A percentile compares a stretch with the other conserved stretches of the same genome.
Conservation (phyloP, 345 rosid species). For the Pseudoturritis turrita region DNA sequence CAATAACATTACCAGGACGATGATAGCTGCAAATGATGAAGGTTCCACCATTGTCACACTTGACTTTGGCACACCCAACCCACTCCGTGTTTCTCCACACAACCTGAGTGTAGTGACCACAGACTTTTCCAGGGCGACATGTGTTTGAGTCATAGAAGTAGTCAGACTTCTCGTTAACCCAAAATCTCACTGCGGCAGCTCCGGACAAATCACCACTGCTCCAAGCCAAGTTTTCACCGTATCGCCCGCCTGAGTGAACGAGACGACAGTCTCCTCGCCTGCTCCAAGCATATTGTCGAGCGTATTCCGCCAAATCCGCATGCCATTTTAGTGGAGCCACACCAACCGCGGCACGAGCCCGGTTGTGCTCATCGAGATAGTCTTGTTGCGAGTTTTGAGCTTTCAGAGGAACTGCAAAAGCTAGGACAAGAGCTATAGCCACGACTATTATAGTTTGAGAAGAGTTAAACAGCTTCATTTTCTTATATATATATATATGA, state of each 20-base stretch:
- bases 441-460: neutral
- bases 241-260: constrained; percentile 27
- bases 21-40: constrained; percentile 53
- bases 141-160: neutral
- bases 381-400: constrained; percentile 27
- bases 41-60: constrained; percentile 48
- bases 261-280: constrained; percentile 28
- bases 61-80: constrained; percentile 62
- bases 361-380: constrained; percentile 20
- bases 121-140: neutral
- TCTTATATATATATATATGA: neutral
- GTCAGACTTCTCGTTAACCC: constrained; percentile 25
- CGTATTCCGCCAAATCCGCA: constrained; percentile 25
- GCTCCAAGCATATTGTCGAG: constrained; percentile 19
- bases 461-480: constrained; percentile 15
- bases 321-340: constrained; percentile 40
- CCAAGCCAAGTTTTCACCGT: constrained; percentile 39
- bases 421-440: constrained; percentile 2
- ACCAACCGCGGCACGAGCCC: constrained; percentile 10
- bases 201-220: constrained; percentile 22
- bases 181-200: constrained; percentile 24
- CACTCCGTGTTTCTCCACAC: constrained; percentile 51
- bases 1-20: constrained; percentile 43
- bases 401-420: constrained; percentile 15
- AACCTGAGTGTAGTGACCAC: constrained; percentile 47